A percentile compares a stretch with the other conserved stretches of the same genome.
Evolutionary conservation across 495 filamentous ascomycete species (phyloP).

Genomic region (Penicillium daleae): DNA sequence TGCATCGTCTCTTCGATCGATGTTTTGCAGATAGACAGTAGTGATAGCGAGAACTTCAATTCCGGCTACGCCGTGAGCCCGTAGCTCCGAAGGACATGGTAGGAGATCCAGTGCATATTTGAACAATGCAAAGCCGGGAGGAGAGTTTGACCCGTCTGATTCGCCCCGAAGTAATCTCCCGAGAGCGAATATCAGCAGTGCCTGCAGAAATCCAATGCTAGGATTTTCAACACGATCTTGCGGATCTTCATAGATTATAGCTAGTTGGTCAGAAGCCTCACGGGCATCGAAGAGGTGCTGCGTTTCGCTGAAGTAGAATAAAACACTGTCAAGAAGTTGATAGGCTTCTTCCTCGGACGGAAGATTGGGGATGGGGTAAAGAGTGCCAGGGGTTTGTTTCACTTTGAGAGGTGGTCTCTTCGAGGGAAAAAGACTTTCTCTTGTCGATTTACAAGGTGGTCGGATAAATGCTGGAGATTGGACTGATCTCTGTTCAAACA

Average conservation of each 20-base stretch:
- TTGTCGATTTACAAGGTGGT: background rate
- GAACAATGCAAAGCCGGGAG: conserved; percentile 1
- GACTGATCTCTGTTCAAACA: conserved; percentile 8
- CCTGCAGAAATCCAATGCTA: conserved; percentile 7
- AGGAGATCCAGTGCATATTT: background rate
- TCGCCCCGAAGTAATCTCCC: conserved; percentile 14
- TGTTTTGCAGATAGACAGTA: conserved; percentile 13
- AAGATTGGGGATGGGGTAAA: background rate
- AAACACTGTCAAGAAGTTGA: conserved; percentile 10
- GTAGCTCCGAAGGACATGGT: background rate
- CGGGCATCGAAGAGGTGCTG: conserved; percentile 18
- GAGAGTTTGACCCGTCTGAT: background rate
- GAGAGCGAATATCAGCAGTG: conserved; percentile 10
- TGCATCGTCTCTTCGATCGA: conserved; percentile 11
- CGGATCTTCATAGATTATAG: background rate
- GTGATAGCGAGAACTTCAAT: conserved; percentile 13
- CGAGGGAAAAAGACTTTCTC: conserved; percentile 6
- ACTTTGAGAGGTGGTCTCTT: background rate
- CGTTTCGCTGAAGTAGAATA: conserved; percentile 11
- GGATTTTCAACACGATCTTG: background rate
- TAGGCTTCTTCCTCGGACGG: conserved; percentile 5
- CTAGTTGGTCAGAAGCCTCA: conserved; percentile 11
- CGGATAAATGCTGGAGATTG: background rate
- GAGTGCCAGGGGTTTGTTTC: background rate
- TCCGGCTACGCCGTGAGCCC: conserved; percentile 5